These are phyloP conservation scores for Fusarium papillatum DNA, from an alignment of 2,329 filamentous ascomycete species.

Conservation along the genomic window DNA sequence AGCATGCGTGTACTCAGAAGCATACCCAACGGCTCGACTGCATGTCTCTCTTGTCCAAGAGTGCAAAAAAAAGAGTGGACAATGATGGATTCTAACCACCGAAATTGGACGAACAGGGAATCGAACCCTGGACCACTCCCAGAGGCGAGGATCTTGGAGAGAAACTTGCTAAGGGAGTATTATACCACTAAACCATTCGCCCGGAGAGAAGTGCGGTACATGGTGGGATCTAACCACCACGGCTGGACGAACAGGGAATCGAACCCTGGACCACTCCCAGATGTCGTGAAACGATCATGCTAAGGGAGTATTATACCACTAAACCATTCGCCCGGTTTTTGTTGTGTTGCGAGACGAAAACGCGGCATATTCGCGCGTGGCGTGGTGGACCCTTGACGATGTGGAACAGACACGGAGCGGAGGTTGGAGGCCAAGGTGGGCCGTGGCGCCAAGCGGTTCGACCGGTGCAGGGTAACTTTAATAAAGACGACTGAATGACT, in stretches of 20 bases:
- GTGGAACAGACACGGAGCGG: background rate
- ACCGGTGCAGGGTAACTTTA: background rate
- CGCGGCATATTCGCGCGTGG: slow-evolving; percentile 15
- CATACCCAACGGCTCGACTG: background rate
- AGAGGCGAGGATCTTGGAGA: background rate
- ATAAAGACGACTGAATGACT: background rate
- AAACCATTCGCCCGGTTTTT: slow-evolving; percentile 45
- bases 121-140: slow-evolving; percentile 41
- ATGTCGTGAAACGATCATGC: slow-evolving; percentile 21
- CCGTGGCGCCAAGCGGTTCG: background rate
- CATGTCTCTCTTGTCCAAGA: background rate
- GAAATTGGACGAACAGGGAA: slow-evolving; percentile 41
- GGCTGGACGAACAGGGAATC: slow-evolving; percentile 43
- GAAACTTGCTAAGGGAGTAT: slow-evolving; percentile 43
- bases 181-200: slow-evolving; percentile 47
- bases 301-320: slow-evolving; percentile 47
- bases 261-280: slow-evolving; percentile 40
- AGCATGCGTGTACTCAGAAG: background rate
- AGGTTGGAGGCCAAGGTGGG: background rate
- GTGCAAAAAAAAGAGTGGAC: slow-evolving; percentile 7
- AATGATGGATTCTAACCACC: slow-evolving; percentile 30
- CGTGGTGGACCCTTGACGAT: background rate
- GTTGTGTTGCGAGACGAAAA: background rate
- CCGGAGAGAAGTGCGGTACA: slow-evolving; percentile 13
- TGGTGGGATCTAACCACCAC: slow-evolving; percentile 30